These are phyloP conservation scores for Macrotyloma uniflorum DNA, from an alignment of 306 rosid genomes.

Conservation along the genomic window DNA sequence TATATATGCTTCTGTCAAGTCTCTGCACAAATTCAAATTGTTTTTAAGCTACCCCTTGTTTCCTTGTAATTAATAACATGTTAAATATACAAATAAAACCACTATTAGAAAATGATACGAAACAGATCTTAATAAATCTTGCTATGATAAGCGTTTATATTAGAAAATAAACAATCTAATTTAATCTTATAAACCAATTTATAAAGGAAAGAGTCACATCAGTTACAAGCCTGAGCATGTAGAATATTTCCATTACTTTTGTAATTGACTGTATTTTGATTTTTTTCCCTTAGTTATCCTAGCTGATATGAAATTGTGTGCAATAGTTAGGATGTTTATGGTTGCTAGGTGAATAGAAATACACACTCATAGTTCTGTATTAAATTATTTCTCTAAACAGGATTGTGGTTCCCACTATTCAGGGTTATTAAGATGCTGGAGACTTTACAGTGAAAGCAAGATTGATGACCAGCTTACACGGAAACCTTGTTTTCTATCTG, in stretches of 20 bases:
- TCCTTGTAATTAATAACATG: not conserved
- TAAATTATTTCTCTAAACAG: slow-evolving; percentile 73
- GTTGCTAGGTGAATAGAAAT: slow-evolving; percentile 38
- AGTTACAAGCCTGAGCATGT: not conserved
- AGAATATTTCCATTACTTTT: not conserved
- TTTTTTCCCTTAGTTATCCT: slow-evolving; percentile 4
- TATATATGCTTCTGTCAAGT: not conserved
- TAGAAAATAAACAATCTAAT: no score
- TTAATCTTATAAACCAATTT: no score
- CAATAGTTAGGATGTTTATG: slow-evolving; percentile 31
- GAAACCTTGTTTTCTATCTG: slow-evolving; percentile 78
- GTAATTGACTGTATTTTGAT: not conserved
- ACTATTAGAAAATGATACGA: no score
- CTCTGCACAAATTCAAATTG: not conserved
- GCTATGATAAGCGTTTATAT: no score
- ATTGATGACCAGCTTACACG: slow-evolving; percentile 84
- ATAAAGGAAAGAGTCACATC: no score
- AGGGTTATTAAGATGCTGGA: slow-evolving; percentile 99
- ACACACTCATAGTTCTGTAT: slow-evolving; percentile 54
- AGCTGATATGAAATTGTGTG: slow-evolving; percentile 15
- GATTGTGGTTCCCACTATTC: slow-evolving; percentile 96
- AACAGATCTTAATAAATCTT: no score
- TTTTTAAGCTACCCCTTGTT: not conserved
- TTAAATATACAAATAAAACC: not conserved
- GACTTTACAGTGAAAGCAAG: slow-evolving; percentile 82